Percentiles rank a stretch among this genome's conserved stretches.
These are phyloP conservation scores for Symbiodinium pilosum DNA, from an alignment of 73 alveolate species.

Conservation along the genomic window DNA sequence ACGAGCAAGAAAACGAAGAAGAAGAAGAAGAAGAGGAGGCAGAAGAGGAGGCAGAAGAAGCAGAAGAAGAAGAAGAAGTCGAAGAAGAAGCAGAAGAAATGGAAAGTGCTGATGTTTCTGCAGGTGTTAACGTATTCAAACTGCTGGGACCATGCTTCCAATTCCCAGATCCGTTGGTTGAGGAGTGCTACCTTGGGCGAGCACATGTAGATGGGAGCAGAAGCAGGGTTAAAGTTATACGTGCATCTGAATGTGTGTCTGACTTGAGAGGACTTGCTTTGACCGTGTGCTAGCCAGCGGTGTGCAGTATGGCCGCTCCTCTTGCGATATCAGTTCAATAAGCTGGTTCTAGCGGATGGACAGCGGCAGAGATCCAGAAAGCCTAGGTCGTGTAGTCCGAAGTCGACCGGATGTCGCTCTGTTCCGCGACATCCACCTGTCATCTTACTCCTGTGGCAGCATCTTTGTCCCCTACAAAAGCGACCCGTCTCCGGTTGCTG, in stretches of 20 bases:
- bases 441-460: not conserved
- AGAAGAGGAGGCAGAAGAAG: too few species aligned
- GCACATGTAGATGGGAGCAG: too few species aligned
- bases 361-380: too few species aligned
- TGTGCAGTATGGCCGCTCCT: not conserved
- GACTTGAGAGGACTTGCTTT: not conserved
- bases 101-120: too few species aligned
- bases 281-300: conserved; percentile 12
- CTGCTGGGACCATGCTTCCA: conserved; percentile 1
- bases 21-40: too few species aligned
- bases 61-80: too few species aligned
- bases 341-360: not conserved
- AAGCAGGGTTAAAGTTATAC: too few species aligned
- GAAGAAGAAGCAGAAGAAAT: too few species aligned
- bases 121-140: not conserved
- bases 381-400: not conserved
- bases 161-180: conserved; percentile 19
- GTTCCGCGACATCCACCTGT: not conserved
- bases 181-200: too few species aligned
- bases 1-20: too few species aligned
- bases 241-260: too few species aligned
- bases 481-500: not conserved
- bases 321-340: not conserved
- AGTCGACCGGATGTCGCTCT: not conserved
- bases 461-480: not conserved